Percentiles rank a stretch among this genome's conserved stretches.
These are phyloP conservation scores for Dothistroma pini DNA, from an alignment of 2,329 filamentous ascomycete species.

Conservation along the genomic window DNA sequence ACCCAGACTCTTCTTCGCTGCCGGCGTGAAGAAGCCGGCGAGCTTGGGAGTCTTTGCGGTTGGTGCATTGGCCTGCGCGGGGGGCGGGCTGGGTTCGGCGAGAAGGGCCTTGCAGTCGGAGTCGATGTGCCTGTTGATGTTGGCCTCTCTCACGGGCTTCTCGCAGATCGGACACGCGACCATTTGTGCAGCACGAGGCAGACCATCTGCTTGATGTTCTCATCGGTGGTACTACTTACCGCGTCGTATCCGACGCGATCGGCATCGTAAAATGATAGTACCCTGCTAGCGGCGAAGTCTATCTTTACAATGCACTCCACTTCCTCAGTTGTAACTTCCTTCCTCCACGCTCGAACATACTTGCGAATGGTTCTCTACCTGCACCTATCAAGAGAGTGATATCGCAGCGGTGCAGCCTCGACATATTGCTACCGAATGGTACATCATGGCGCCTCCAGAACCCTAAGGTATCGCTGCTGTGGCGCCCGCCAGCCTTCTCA, in stretches of 20 bases:
- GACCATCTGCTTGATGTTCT: background rate
- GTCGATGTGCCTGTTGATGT: constrained; percentile 91
- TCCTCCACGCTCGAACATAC: no score
- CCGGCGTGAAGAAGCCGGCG: constrained; percentile 55
- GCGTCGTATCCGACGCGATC: background rate
- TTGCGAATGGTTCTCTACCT: no score
- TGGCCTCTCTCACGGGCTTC: constrained; percentile 51
- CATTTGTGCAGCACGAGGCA: constrained; percentile 17
- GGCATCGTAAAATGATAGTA: background rate
- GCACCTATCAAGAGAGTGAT: no score
- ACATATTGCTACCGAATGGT: no score
- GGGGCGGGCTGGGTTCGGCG: constrained; percentile 48
- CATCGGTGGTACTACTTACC: background rate
- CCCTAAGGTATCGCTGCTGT: no score
- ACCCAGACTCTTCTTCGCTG: constrained; percentile 40
- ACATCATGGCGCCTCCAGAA: no score
- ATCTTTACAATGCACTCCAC: background rate
- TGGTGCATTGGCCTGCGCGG: constrained; percentile 30
- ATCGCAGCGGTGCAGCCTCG: no score
- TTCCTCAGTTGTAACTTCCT: background rate
- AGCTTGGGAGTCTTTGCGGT: constrained; percentile 36
- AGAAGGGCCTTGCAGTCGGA: constrained; percentile 70
- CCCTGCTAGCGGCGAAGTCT: background rate
- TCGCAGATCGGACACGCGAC: constrained; percentile 37
- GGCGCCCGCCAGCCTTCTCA: no score